These are phyloP conservation scores for Amylostereum chailletii DNA, from an alignment of 1,284 basidiomycete species.

Conservation along the genomic window DNA sequence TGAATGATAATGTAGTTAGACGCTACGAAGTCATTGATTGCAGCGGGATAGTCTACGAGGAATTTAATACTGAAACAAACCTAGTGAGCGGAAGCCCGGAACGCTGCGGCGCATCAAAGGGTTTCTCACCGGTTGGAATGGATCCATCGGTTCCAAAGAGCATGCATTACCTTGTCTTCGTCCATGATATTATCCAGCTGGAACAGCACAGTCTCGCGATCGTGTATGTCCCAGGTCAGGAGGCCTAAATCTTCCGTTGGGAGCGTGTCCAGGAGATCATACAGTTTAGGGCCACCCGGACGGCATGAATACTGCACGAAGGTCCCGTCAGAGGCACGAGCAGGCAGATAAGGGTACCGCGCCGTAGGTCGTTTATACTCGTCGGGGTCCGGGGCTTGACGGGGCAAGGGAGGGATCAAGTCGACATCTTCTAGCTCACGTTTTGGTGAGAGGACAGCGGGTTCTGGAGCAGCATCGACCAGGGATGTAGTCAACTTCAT, in stretches of 20 bases:
- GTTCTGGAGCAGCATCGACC: no score
- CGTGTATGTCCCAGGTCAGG: slow-evolving; percentile 55
- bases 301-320: slow-evolving; percentile 45
- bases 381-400: no score
- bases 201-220: slow-evolving; percentile 65
- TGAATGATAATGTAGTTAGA: slow-evolving; percentile 58
- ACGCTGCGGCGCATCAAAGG: background rate
- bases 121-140: slow-evolving; percentile 44
- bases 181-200: slow-evolving; percentile 58
- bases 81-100: background rate
- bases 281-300: slow-evolving; percentile 52
- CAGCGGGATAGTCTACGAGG: slow-evolving; percentile 43
- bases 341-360: slow-evolving; percentile 43
- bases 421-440: no score
- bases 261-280: slow-evolving; percentile 51
- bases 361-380: background rate
- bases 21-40: slow-evolving; percentile 43
- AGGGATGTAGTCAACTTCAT: no score
- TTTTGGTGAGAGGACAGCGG: no score
- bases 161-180: slow-evolving; percentile 68
- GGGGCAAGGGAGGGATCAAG: no score
- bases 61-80: slow-evolving; percentile 34
- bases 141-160: slow-evolving; percentile 70
- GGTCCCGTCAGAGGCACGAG: slow-evolving; percentile 34
- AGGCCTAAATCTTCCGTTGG: slow-evolving; percentile 53